Evolutionary conservation across 129 eudicot genomes (phyloP).

Genomic region (Flaveria ramosissima): DNA sequence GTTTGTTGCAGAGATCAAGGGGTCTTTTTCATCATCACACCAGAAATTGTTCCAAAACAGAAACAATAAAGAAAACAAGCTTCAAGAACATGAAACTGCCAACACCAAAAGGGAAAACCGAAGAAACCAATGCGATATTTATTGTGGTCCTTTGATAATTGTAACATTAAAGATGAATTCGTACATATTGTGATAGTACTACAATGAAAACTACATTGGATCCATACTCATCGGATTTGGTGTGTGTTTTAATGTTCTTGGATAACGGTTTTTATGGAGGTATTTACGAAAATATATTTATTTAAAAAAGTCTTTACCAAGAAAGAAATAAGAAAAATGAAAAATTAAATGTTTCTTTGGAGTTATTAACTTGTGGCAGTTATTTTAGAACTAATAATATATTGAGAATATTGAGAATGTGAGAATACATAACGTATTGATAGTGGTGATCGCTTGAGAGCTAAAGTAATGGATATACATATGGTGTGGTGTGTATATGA

Average conservation of each 20-base stretch:
- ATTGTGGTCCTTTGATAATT: slow-evolving; percentile 19
- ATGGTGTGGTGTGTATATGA: too few species aligned
- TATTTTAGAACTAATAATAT: too few species aligned
- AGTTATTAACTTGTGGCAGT: too few species aligned
- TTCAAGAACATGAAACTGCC: slow-evolving; percentile 36
- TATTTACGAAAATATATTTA: not conserved
- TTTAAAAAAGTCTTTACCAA: not conserved
- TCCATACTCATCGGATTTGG: slow-evolving; percentile 29
- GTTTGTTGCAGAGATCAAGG: not conserved
- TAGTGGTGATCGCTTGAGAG: too few species aligned
- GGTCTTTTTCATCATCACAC: not conserved
- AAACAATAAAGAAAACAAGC: slow-evolving; percentile 25
- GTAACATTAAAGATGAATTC: slow-evolving; percentile 17
- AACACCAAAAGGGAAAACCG: slow-evolving; percentile 23
- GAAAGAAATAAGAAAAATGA: too few species aligned
- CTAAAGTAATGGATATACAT: too few species aligned
- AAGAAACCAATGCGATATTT: slow-evolving; percentile 20
- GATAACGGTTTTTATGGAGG: slow-evolving; percentile 26
- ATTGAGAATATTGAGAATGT: too few species aligned
- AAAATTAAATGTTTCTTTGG: too few species aligned
- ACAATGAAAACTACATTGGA: slow-evolving; percentile 24
- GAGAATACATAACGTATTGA: too few species aligned
- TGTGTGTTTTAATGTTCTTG: slow-evolving; percentile 14
- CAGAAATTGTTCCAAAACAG: not conserved
- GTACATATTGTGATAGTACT: slow-evolving; percentile 21